Evolutionary conservation across 257 asterid genomes (phyloP).

Genomic region (Nicotiana knightiana): DNA sequence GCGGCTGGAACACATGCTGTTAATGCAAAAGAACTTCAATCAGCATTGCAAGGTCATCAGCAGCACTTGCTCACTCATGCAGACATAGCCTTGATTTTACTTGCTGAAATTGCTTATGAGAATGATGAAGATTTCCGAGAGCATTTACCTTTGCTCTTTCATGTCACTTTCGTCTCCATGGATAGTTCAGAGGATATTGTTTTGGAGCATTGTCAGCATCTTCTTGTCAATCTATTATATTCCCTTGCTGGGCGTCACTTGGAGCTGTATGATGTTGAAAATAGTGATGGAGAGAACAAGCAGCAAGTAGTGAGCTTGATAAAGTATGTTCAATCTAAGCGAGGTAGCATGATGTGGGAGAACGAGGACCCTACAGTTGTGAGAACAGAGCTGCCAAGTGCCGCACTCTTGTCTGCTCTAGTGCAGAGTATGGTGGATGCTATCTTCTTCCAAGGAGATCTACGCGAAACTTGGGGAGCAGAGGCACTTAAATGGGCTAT

Average conservation of each 20-base stretch:
- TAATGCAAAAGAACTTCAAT: conserved; percentile 93
- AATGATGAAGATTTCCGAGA: conserved; percentile 98
- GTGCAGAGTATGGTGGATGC: conserved; percentile 99
- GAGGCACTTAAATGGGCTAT: conserved; percentile 99
- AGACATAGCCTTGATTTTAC: conserved; percentile 84
- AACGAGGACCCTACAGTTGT: conserved; percentile 95
- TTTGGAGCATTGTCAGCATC: conserved; percentile 96
- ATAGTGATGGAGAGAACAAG: conserved; percentile 95
- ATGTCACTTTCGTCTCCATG: conserved; percentile 97
- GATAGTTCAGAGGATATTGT: conserved; percentile 99
- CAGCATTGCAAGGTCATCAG: conserved; percentile 98
- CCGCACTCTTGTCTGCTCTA: conserved; percentile 92
- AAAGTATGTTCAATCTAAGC: conserved; percentile 92
- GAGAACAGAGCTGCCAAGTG: conserved; percentile 87
- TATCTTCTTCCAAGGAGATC: conserved; percentile 97
- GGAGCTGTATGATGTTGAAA: conserved; percentile 93
- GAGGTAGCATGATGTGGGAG: conserved; percentile 99
- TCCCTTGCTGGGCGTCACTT: conserved; percentile 97
- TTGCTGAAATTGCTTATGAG: conserved; percentile 98
- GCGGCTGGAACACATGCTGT: conserved; percentile 63
- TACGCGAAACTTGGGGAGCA: conserved; percentile 98
- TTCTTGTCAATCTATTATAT: conserved; percentile 88
- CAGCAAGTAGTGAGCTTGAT: conserved; percentile 96
- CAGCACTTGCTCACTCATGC: conserved; percentile 93
- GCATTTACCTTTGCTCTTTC: conserved; percentile 95